phyloP scores from a whole-genome alignment of 495 filamentous ascomycete genomes.

The Penicillium mononematosum region DNA sequence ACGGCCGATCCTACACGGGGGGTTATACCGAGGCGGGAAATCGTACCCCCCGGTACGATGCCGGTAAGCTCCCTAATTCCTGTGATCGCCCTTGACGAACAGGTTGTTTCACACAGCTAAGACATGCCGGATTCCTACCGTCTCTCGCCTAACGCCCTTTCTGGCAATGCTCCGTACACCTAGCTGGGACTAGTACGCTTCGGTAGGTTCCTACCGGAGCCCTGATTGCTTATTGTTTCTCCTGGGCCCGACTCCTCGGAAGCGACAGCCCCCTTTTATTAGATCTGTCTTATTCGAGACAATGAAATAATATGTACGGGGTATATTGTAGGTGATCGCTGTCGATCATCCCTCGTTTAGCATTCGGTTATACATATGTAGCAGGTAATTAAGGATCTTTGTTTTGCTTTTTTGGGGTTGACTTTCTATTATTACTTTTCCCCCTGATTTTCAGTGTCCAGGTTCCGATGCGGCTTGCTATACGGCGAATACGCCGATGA shows the following conservation, averaged over 20 bases:
- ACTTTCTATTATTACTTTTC: constrained; percentile 6
- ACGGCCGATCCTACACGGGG: constrained; percentile 23
- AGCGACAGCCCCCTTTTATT: neutral
- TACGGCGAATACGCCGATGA: neutral
- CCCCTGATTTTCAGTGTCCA: constrained; percentile 6
- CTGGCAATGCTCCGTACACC: neutral
- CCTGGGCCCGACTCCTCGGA: constrained; percentile 3
- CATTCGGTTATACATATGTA: neutral
- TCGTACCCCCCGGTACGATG: constrained; percentile 21
- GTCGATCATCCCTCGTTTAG: constrained; percentile 12
- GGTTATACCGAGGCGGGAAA: constrained; percentile 19
- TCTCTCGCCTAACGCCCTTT: neutral
- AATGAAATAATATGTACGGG: neutral
- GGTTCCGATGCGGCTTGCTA: neutral
- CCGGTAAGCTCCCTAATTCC: constrained; percentile 7
- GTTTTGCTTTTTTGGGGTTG: neutral
- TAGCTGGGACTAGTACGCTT: neutral
- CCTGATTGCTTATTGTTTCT: constrained; percentile 1
- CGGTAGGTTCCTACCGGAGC: neutral
- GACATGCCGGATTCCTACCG: constrained; percentile 2
- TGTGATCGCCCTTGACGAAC: constrained; percentile 25
- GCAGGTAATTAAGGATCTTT: constrained; percentile 9
- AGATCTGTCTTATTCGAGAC: constrained; percentile 3
- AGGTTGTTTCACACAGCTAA: constrained; percentile 25
- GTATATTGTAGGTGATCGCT: constrained; percentile 4